Evolutionary conservation across 768 basidiomycete species (phyloP).

Genomic region (Leccinellum rugosiceps): DNA sequence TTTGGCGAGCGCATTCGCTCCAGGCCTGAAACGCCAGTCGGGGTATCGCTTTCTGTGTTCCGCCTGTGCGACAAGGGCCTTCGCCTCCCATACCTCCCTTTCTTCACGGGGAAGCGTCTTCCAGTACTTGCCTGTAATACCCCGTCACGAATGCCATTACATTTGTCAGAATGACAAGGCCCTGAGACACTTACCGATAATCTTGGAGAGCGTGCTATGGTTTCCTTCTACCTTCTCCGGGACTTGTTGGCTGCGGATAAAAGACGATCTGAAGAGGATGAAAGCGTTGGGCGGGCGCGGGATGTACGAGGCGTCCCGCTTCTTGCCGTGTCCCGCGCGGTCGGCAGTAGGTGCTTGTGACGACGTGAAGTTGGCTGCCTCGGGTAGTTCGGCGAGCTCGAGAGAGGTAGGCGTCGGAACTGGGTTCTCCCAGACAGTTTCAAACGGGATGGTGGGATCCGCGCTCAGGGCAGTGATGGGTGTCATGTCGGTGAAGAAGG

Average conservation of each 20-base stretch:
- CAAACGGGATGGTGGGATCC: conserved; percentile 34
- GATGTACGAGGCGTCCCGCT: conserved; percentile 70
- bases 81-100: conserved; percentile 72
- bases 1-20: conserved; percentile 43
- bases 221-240: conserved; percentile 78
- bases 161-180: neutral
- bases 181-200: conserved; percentile 51
- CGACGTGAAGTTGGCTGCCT: conserved; percentile 14
- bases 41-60: conserved; percentile 75
- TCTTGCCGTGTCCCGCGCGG: conserved; percentile 53
- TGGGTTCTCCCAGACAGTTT: conserved; percentile 32
- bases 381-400: conserved; percentile 15
- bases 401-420: conserved; percentile 14
- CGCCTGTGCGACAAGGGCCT: conserved; percentile 64
- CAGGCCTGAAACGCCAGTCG: conserved; percentile 79
- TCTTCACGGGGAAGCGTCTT: conserved; percentile 65
- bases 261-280: conserved; percentile 79
- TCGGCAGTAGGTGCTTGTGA: conserved; percentile 27
- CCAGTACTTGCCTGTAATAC: conserved; percentile 63
- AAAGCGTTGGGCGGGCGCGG: conserved; percentile 84
- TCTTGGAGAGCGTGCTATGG: conserved; percentile 76
- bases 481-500: conserved; percentile 61
- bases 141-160: neutral
- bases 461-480: conserved; percentile 46
- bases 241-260: conserved; percentile 71